Evolutionary conservation across 306 rosid species (phyloP), one percentile per base, ranked within the genome.

Genomic region (Albizia julibrissin): DNA sequence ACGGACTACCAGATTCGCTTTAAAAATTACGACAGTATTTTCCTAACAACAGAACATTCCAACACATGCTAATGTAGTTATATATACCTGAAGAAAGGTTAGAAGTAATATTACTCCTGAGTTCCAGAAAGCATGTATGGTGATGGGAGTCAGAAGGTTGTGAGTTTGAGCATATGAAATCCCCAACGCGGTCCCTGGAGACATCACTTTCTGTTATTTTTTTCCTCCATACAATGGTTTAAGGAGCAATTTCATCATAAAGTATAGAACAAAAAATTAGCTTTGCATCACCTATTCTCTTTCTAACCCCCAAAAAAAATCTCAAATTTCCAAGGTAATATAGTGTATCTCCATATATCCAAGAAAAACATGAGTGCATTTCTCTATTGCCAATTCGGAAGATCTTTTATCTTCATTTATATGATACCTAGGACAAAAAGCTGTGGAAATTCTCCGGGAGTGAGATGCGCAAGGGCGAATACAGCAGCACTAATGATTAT

Each of bases 371-470:
- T 4, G 27, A 56, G 12, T 72, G 13, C 61, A 78, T 21, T 72
- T 82, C 67, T 37, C 33, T 49, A 47, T 61, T 21, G 59, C 8
- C 72, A 58, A 43, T 47, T 76, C 47, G 39, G 46, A 69, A 71
- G 73, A 77, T 73, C 47, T 19, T 52, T 70, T 49, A 65, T 52
- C 75, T 70, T 49, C 58, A 64, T 81, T 50, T 71, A 67, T 52
- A 56, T 39, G 43, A 75, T 90, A 95, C 99, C 98, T 76, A 93
- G 92, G 71, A 96, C 98, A 90, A 93, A 96, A 70, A 93, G 87
- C 86, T 96, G 99, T 1, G 98, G 98, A 84, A 96, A 92, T 87
- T 96, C 92, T 80, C 98, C 98, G 2, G 98, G 99, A 85, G 98
- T 96, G 81, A 93, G 92, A 93, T 96, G 99, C 6, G 99, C 98